Percentiles rank a stretch among this genome's conserved stretches.
phyloP scores from a whole-genome alignment of 2,329 filamentous ascomycete species.

The Claviceps pazoutovae region DNA sequence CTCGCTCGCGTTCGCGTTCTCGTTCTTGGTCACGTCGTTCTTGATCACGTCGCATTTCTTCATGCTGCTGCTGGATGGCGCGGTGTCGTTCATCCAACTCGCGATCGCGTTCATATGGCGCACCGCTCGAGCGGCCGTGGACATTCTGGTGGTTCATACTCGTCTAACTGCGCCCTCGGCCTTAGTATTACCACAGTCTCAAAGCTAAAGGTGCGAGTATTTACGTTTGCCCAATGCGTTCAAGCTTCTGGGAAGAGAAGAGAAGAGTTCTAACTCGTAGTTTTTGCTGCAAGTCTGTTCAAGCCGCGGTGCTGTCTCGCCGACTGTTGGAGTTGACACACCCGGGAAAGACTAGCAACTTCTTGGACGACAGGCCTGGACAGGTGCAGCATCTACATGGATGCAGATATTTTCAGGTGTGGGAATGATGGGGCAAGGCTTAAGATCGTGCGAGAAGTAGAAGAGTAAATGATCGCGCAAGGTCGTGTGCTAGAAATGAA shows the following conservation, averaged over 20 bases:
- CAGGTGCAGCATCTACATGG: conserved; percentile 22
- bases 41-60: conserved; percentile 34
- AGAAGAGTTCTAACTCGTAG: neutral
- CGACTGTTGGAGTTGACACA: neutral
- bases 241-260: neutral
- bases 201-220: neutral
- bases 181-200: conserved; percentile 1
- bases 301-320: neutral
- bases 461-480: neutral
- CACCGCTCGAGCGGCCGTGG: conserved; percentile 24
- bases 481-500: neutral
- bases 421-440: neutral
- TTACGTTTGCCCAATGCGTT: neutral
- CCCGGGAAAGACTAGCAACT: conserved; percentile 19
- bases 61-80: conserved; percentile 31
- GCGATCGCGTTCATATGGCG: conserved; percentile 34
- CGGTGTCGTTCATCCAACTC: conserved; percentile 35
- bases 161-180: conserved; percentile 6
- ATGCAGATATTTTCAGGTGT: conserved; percentile 11
- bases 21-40: conserved; percentile 36
- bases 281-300: neutral
- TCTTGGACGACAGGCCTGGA: conserved; percentile 16
- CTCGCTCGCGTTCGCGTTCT: conserved; percentile 41
- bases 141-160: conserved; percentile 34
- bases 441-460: neutral